Percentiles rank a stretch among this genome's conserved stretches.
Evolutionary conservation across 345 rosid species (phyloP).

Genomic region (Gossypium anomalum): DNA sequence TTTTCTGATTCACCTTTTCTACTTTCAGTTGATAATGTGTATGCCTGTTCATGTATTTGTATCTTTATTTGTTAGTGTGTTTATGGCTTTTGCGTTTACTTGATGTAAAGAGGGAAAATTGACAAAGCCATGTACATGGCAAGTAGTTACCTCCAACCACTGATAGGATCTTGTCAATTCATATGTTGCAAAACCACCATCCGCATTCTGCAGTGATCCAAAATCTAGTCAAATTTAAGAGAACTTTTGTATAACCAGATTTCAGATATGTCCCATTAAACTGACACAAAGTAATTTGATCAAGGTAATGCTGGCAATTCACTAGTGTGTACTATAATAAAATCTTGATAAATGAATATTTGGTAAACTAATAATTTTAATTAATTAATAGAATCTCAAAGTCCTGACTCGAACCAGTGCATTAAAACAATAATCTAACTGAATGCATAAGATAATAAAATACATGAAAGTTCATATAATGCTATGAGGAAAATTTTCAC

Average conservation of each 20-base stretch:
- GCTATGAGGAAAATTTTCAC: not conserved
- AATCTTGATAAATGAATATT: not conserved
- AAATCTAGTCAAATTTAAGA: slow-evolving; percentile 1
- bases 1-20: not conserved
- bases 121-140: not conserved
- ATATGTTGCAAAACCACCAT: slow-evolving; percentile 81
- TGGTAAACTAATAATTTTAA: not conserved
- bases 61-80: not conserved
- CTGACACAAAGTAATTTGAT: not conserved
- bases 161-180: slow-evolving; percentile 81
- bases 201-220: slow-evolving; percentile 48
- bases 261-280: slow-evolving; percentile 1
- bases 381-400: not conserved
- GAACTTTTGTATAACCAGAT: not conserved
- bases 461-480: not conserved
- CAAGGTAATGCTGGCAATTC: not conserved
- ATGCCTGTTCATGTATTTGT: not conserved
- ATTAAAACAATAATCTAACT: not conserved
- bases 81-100: not conserved
- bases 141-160: slow-evolving; percentile 69
- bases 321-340: not conserved
- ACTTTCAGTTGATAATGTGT: not conserved
- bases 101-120: not conserved
- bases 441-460: not conserved
- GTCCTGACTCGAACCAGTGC: not conserved